Conservation (phyloP, 495 filamentous ascomycete genomes). For the Astrocystis sublimbata region DNA sequence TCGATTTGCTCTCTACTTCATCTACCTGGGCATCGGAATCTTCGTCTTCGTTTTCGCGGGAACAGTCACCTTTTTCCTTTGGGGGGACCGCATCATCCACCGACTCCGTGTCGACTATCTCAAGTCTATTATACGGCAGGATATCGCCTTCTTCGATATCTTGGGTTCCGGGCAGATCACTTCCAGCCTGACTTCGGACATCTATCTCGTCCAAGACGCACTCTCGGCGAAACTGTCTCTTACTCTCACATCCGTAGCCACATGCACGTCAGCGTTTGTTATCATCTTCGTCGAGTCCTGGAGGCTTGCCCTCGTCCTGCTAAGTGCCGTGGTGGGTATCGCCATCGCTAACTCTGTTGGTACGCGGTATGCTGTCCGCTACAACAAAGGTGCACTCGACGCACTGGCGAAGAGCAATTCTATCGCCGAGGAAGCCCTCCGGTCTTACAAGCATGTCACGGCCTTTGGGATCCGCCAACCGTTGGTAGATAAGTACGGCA, state of each 20-base stretch:
- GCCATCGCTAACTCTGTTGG: slow-evolving; percentile 61
- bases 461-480: slow-evolving; percentile 82
- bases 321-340: slow-evolving; percentile 63
- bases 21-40: slow-evolving; percentile 48
- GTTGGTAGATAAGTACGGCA: slow-evolving; percentile 72
- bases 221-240: slow-evolving; percentile 74
- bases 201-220: slow-evolving; percentile 64
- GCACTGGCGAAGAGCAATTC: slow-evolving; percentile 70
- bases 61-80: slow-evolving; percentile 25
- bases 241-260: slow-evolving; percentile 64
- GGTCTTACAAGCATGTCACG: slow-evolving; percentile 73
- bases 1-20: slow-evolving; percentile 20
- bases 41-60: slow-evolving; percentile 40
- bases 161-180: slow-evolving; percentile 35
- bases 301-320: slow-evolving; percentile 69
- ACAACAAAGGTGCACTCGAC: slow-evolving; percentile 62
- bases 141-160: slow-evolving; percentile 44
- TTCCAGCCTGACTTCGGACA: slow-evolving; percentile 45
- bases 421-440: slow-evolving; percentile 80
- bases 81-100: slow-evolving; percentile 37
- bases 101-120: slow-evolving; percentile 40
- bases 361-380: slow-evolving; percentile 65
- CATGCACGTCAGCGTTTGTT: slow-evolving; percentile 72
- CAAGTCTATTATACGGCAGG: slow-evolving; percentile 38
- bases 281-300: slow-evolving; percentile 73